Base-by-base conservation (phyloP, 441 rosid species). In the Sinapis alba region DNA sequence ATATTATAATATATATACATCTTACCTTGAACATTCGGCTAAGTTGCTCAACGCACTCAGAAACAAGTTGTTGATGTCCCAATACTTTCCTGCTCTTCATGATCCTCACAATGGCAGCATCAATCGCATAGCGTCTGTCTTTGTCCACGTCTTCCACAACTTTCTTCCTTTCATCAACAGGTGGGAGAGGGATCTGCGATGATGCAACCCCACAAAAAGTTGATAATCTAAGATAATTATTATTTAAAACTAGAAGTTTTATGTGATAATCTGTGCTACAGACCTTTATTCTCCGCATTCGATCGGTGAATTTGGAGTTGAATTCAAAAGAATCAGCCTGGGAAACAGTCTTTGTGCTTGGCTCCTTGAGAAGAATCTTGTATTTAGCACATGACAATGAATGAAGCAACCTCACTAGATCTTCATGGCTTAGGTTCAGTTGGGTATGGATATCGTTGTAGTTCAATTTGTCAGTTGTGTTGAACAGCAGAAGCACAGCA, bases 201-300 rank as follows among this genome's bases (percentile, higher is more conserved):
- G 41, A 63, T 15, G 32, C 71, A 74, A 74, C 60, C 13, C 24
- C n/a, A 27, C 58, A 3, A 18, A 21, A 20, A 28, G 45, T 51
- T 30, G 4, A 59, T 19, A 16, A 5, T 19, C 13, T 6, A 38
- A 27, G 4, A 6, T n/a, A 8, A n/a, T 26, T 58, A 68, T n/a
- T 60, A 38, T 2, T 2, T 4, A 0, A 7, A n/a, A 56, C 43
- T 0, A 18, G 23, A 24, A 20, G 1, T 56, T 24, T 2, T 1
- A 21, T 27, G 20, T 26, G n/a, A 2, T 30, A 16, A 53, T 21
- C 10, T 23, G 32, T 59, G 34, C n/a, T 8, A 3, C 24, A 19
- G 7, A 94, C 98, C 97, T 94, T 94, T 70, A 94, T 96, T 81
- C 98, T 90, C 83, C 96, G 87, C 98, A 92, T 83, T 78, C 89